Percentiles rank a stretch among this genome's conserved stretches.
phyloP scores from a whole-genome alignment of 805 yeast species.

The Lipomyces lipofer region DNA sequence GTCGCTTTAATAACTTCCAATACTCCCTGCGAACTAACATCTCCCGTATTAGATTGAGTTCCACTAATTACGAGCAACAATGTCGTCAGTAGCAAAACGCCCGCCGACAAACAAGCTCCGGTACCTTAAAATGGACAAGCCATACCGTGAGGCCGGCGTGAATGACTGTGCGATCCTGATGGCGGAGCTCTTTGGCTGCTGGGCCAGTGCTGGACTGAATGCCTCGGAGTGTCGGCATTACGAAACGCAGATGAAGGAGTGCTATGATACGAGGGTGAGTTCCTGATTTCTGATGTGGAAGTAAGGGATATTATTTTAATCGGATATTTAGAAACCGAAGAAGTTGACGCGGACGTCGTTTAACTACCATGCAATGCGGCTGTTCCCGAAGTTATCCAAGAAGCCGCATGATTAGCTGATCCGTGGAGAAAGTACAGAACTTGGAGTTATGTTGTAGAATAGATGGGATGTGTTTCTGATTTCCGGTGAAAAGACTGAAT shows the following conservation, averaged over 20 bases:
- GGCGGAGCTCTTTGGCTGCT: constrained; percentile 28
- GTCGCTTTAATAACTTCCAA: no score
- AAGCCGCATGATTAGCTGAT: constrained; percentile 21
- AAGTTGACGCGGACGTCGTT: constrained; percentile 17
- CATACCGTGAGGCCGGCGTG: neutral
- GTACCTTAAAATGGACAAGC: constrained; percentile 15
- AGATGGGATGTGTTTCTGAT: no score
- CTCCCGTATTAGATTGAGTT: no score
- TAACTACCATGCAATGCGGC: constrained; percentile 31
- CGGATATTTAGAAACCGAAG: constrained; percentile 11
- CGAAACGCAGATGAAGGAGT: constrained; percentile 15
- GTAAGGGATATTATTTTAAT: no score
- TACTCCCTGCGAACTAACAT: no score
- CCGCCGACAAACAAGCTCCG: constrained; percentile 11
- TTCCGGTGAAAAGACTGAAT: no score
- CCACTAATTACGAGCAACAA: no score
- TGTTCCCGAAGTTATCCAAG: constrained; percentile 20
- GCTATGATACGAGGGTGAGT: constrained; percentile 20
- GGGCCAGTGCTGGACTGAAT: constrained; percentile 30
- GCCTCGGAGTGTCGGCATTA: constrained; percentile 21
- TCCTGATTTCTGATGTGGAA: neutral
- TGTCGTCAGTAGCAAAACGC: constrained; percentile 3
- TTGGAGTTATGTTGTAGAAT: no score
- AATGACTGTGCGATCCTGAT: constrained; percentile 23
- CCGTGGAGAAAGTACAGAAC: no score